These are phyloP conservation scores for Candida sithepensis DNA, from an alignment of 805 yeast species.

Conservation along the genomic window DNA sequence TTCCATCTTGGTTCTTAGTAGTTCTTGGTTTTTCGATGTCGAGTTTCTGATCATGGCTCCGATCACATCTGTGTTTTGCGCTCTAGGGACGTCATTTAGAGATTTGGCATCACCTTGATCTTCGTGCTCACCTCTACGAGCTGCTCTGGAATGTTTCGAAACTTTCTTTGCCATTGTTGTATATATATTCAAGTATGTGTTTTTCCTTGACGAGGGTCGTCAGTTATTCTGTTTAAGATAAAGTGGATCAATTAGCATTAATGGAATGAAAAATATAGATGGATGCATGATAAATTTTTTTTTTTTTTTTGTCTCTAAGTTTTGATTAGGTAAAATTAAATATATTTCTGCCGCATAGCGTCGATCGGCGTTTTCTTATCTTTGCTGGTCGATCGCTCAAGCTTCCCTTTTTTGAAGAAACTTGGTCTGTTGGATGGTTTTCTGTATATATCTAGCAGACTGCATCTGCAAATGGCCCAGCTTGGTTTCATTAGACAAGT, in stretches of 20 bases:
- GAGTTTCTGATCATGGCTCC: constrained; percentile 65
- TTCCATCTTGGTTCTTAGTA: constrained; percentile 54
- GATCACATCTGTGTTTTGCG: constrained; percentile 54
- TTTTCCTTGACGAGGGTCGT: no score
- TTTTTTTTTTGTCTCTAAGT: background rate
- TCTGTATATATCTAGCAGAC: no score
- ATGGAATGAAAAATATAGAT: background rate
- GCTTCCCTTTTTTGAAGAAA: no score
- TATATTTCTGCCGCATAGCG: background rate
- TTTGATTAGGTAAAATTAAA: no score
- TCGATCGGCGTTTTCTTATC: background rate
- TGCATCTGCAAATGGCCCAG: no score
- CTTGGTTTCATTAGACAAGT: no score
- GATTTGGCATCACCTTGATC: constrained; percentile 38
- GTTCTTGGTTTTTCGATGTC: constrained; percentile 55
- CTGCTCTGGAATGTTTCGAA: constrained; percentile 73
- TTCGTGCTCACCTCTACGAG: constrained; percentile 60
- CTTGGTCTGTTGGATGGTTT: no score
- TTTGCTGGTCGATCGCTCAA: no score
- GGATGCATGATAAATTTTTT: background rate
- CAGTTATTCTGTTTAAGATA: no score
- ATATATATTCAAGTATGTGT: constrained; percentile 5
- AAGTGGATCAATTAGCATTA: background rate
- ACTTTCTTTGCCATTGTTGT: constrained; percentile 31
- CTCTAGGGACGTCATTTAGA: constrained; percentile 52